These are phyloP conservation scores for Coffea eugenioides DNA, from an alignment of 257 asterid species.

Conservation along the genomic window DNA sequence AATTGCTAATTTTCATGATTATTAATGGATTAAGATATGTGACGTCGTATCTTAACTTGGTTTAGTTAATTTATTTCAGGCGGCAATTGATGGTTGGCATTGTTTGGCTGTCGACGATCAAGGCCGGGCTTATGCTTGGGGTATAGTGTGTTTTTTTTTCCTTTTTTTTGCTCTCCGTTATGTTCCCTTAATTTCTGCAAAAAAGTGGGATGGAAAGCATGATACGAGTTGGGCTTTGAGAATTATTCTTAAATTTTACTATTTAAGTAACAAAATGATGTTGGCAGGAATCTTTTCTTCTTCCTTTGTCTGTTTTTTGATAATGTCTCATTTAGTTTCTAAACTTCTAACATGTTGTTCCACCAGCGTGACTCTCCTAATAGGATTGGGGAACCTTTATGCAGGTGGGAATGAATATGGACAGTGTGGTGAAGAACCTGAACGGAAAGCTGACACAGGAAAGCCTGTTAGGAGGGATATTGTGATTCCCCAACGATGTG, in stretches of 20 bases:
- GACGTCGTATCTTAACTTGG: conserved; percentile 3
- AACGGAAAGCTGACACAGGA: conserved; percentile 84
- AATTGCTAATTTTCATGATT: background rate
- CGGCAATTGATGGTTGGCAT: conserved; percentile 99
- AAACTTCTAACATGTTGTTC: background rate
- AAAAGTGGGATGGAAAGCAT: conserved; percentile 1
- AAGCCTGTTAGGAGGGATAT: conserved; percentile 90
- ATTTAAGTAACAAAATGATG: background rate
- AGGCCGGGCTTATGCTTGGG: conserved; percentile 99
- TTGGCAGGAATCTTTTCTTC: conserved; percentile 2
- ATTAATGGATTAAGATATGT: background rate
- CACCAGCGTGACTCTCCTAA: background rate
- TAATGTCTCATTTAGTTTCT: background rate
- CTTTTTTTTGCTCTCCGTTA: background rate
- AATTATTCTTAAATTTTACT: background rate
- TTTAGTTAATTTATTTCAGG: conserved; percentile 45
- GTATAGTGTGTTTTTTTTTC: conserved; percentile 33
- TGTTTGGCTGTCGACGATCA: conserved; percentile 98
- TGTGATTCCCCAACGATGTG: conserved; percentile 87
- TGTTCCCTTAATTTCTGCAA: conserved; percentile 6
- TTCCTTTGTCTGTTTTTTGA: background rate
- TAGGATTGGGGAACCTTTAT: conserved; percentile 8
- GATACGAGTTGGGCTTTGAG: background rate
- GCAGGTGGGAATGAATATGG: conserved; percentile 99
- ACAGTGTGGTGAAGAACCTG: conserved; percentile 99